Evolutionary conservation across 208 protist species (phyloP).

Genomic region (Crithidia expoeki): DNA sequence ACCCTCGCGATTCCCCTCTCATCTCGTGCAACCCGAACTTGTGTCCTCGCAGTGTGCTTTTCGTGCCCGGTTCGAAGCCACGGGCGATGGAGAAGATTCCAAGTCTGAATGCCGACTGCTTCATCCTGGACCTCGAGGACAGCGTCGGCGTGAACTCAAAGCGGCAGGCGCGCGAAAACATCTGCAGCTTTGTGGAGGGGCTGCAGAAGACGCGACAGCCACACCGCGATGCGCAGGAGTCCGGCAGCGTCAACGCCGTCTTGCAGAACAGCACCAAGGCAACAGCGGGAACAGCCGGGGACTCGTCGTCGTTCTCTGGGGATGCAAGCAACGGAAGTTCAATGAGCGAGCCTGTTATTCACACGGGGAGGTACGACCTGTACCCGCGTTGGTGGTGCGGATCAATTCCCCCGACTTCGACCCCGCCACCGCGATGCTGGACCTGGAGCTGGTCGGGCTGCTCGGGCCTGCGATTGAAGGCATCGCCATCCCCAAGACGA

Average conservation of each 20-base stretch:
- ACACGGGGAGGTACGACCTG: background rate
- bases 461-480: slow-evolving; percentile 76
- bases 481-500: slow-evolving; percentile 76
- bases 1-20: slow-evolving; percentile 12
- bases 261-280: background rate
- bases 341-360: background rate
- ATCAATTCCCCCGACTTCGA: slow-evolving; percentile 84
- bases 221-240: slow-evolving; percentile 21
- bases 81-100: slow-evolving; percentile 61
- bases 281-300: background rate
- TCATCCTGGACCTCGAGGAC: slow-evolving; percentile 83
- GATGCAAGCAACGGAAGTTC: background rate
- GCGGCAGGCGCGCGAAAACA: slow-evolving; percentile 61
- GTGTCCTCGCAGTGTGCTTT: slow-evolving; percentile 83
- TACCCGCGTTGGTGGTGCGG: slow-evolving; percentile 64
- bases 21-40: slow-evolving; percentile 53
- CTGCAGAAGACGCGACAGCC: slow-evolving; percentile 12
- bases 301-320: too few species aligned
- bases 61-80: slow-evolving; percentile 65
- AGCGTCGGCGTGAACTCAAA: slow-evolving; percentile 48
- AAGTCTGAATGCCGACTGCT: slow-evolving; percentile 63
- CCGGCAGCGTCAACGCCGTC: background rate
- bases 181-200: slow-evolving; percentile 56
- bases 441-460: slow-evolving; percentile 77
- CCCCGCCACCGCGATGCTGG: slow-evolving; percentile 69